Base-by-base conservation (phyloP, 371 early-diverging fungal genomes). In the Rhizopus arrhizus region DNA sequence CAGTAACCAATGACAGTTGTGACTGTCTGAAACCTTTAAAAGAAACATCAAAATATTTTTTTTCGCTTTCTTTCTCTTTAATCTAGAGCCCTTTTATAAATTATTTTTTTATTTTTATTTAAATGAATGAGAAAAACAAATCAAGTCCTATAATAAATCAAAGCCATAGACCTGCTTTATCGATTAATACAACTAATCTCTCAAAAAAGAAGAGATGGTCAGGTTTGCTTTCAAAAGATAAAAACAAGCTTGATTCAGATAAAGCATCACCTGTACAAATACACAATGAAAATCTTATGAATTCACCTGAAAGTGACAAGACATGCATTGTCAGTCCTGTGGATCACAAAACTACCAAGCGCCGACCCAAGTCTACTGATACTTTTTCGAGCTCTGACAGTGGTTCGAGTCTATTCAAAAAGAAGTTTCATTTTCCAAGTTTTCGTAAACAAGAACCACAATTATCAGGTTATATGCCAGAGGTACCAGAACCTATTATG, bases 401-500 rank as follows among this genome's bases (percentile, higher is more conserved):
- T 38, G 28, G 33, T 10, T 13, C 32, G 29, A 22, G 1, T 22
- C 22, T 22, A 33, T 54, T 15, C 50, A 56, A 3, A 62, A 46
- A 32, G 31, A 56, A 57, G 28, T 36, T 62, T 35, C 57, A 51
- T 52, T 3, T 56, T 10, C 62, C 62, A 5, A 48, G 47, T 10
- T 57, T 62, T 29, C 43, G 51, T 16, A 56, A 43, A 9, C 33
- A 33, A 11, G 9, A 46, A 32, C 28, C 9, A 42, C 11, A 31
- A 34, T 13, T 28, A 28, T 33, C 31, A 4, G 16, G 13, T 22
- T 62, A 50, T 36, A 33, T n/a, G 33, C 53, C 66, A 9, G 46
- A 48, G 10, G 47, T 34, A 13, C 66, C 66, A 11, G 61, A 66
- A 28, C 63, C 38, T 9, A 53, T 66, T 11, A 57, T 61, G 53